Base-by-base conservation (phyloP, 1,284 basidiomycete genomes). In the Polyporus tsugae region DNA sequence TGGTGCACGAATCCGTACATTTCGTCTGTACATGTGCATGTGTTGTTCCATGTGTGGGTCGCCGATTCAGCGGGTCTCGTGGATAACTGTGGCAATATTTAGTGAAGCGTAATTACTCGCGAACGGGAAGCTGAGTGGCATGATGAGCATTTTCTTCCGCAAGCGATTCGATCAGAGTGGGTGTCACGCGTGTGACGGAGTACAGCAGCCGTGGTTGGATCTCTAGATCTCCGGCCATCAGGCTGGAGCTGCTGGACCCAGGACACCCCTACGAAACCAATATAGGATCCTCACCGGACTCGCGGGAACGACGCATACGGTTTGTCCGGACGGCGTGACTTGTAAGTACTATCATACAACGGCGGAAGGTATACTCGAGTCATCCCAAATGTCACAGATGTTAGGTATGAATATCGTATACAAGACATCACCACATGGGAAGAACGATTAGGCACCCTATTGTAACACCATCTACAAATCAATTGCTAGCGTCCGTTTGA, bases 401-500 rank as follows among this genome's bases (percentile, higher is more conserved):
- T 29, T 52, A 55, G 52, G 52, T 17, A 55, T 35, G 33, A 13
- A 15, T 55, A 33, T 29, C 3, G 15, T 55, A 55, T 35, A 35
- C 29, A 55, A 55, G 29, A 33, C 29, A 35, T 39, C 39, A 13
- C 39, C 7, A 25, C 22, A 25, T 13, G 22, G 7, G 22, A 22
- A 11, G 13, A 49, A 49, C 44, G 9, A 53, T 15, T 53, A 29
- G 25, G 10, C 25, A 29, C 49, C 15, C 52, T 55, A 55, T 2
- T 17, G 0, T 53, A 53, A 53, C 52, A 53, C 52, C 52, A 53
- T 53, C 52, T 55, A 35, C 52, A 55, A 35, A 39, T 52, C 63
- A 73, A 33, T 60, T 46, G 35, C 62, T 68, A 19, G 68, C 60
- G 58, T 73, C 72, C 10, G 70, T 62, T 61, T 71, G 70, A n/a